Evolutionary conservation across 176 grass and related monocot species (phyloP), one percentile per base, ranked within the genome.

Genomic region (Alloteropsis semialata): DNA sequence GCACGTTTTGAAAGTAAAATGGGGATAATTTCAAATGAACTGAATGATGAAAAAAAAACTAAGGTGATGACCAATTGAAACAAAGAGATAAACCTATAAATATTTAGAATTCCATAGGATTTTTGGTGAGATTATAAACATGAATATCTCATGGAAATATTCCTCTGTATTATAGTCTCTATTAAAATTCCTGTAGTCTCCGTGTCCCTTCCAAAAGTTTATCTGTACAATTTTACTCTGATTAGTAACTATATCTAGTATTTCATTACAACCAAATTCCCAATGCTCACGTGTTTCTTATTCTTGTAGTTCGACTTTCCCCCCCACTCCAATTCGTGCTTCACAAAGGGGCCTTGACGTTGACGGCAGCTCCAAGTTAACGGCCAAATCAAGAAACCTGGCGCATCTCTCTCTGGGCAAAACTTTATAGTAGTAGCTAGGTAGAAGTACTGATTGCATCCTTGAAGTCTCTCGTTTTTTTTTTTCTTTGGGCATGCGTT

Each of bases 361-460:
- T 61, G 65, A 70, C 74, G 56, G 39, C 41, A 33, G 13, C 30
- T 38, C 39, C 21, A 16, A 48, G 43, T 49, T 78, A 85, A 71
- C 75, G 42, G 39, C 51, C 38, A 44, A 36, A 65, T 28, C 33
- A 64, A 75, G 45, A 75, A 84, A 55, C 28, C 24, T 12, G 61
- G 16, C 18, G 8, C 48, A 28, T 50, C 25, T 51, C 61, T 71
- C 64, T 49, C n/a, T n/a, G n/a, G 75, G 30, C 29, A 24, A 34
- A 49, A 60, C 21, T 85, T 60, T 42, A 70, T 12, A 46, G 0
- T 43, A 44, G 22, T 21, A 53, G 54, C 28, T 71, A 59, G 64
- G 38, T 50, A 58, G 58, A 53, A 42, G 60, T 74, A 22, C 22
- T 32, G 46, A 76, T 56, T 76, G 82, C 82, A 44, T 56, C 61